Evolutionary conservation across 2,329 filamentous ascomycete genomes (phyloP).

Genomic region (Paecilomyces formosus): DNA sequence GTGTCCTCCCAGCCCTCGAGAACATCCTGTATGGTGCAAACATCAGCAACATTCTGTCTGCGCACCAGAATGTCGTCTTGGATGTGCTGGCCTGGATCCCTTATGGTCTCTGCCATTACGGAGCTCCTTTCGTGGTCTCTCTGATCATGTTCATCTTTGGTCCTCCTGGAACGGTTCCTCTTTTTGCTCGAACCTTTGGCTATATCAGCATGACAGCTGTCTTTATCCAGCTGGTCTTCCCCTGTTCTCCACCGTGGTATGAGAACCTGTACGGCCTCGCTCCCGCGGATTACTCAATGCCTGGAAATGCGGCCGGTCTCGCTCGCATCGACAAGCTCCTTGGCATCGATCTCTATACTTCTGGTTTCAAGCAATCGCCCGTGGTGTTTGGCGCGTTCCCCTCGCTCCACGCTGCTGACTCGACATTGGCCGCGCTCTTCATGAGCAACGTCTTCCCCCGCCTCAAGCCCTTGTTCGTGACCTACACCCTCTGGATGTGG

Average conservation of each 20-base stretch:
- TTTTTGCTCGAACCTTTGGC: constrained; percentile 80
- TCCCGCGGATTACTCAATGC: constrained; percentile 86
- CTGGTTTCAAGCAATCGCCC: constrained; percentile 80
- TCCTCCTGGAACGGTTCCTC: constrained; percentile 74
- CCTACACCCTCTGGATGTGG: constrained; percentile 89
- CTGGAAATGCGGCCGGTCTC: constrained; percentile 80
- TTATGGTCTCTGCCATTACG: constrained; percentile 87
- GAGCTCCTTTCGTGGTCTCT: constrained; percentile 72
- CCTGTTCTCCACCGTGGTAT: constrained; percentile 95
- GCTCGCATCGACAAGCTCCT: constrained; percentile 85
- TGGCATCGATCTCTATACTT: constrained; percentile 86
- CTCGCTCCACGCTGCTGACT: constrained; percentile 82
- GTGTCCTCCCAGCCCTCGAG: constrained; percentile 85
- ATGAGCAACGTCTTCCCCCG: constrained; percentile 88
- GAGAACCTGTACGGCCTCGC: constrained; percentile 87
- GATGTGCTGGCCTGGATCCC: constrained; percentile 90
- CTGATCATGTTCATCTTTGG: constrained; percentile 78
- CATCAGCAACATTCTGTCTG: constrained; percentile 88
- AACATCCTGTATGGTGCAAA: constrained; percentile 96
- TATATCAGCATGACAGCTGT: constrained; percentile 89
- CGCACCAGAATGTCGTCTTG: constrained; percentile 73
- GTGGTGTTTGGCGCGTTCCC: constrained; percentile 94
- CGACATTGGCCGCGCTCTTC: constrained; percentile 83
- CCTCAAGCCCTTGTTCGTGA: constrained; percentile 69
- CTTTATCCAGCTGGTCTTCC: constrained; percentile 80